Conservation (phyloP, 2,329 filamentous ascomycete genomes). For the Monosporascus sp. region DNA sequence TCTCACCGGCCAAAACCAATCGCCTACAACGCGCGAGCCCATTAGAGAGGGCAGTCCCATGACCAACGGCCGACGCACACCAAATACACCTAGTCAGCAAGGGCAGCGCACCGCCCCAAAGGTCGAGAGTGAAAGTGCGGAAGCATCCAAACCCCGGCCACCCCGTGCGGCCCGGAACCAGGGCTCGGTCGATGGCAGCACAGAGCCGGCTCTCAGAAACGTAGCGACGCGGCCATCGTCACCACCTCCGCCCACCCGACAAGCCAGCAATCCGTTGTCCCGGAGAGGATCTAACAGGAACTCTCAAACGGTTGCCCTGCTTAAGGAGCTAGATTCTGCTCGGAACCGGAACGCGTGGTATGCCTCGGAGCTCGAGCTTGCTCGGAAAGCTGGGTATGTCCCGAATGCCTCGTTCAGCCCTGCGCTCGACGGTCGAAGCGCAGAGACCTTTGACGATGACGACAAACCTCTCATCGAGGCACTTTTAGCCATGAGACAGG, state of each 20-base stretch:
- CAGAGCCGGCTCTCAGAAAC: slow-evolving; percentile 48
- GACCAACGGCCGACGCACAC: slow-evolving; percentile 59
- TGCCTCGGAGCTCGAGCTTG: slow-evolving; percentile 87
- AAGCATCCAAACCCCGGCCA: slow-evolving; percentile 38
- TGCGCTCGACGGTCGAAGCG: slow-evolving; percentile 66
- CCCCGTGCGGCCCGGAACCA: slow-evolving; percentile 52
- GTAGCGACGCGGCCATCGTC: slow-evolving; percentile 43
- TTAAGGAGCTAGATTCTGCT: slow-evolving; percentile 80
- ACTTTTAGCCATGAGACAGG: slow-evolving; percentile 81
- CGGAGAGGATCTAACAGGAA: slow-evolving; percentile 56
- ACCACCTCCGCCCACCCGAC: slow-evolving; percentile 52
- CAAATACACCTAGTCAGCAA: slow-evolving; percentile 58
- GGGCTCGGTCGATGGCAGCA: slow-evolving; percentile 62
- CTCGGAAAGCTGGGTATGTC: slow-evolving; percentile 82
- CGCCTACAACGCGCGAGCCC: slow-evolving; percentile 38
- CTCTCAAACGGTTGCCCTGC: slow-evolving; percentile 65
- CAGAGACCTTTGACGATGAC: slow-evolving; percentile 82
- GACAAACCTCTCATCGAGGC: slow-evolving; percentile 91
- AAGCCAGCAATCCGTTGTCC: slow-evolving; percentile 52
- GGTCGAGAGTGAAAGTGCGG: slow-evolving; percentile 27
- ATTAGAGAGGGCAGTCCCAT: slow-evolving; percentile 44
- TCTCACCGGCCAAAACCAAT: slow-evolving; percentile 30
- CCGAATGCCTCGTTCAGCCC: slow-evolving; percentile 66
- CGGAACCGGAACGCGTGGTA: slow-evolving; percentile 95
- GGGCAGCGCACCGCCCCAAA: slow-evolving; percentile 29